Evolutionary conservation across 495 filamentous ascomycete species (phyloP).

Genomic region (Peziza echinospora): DNA sequence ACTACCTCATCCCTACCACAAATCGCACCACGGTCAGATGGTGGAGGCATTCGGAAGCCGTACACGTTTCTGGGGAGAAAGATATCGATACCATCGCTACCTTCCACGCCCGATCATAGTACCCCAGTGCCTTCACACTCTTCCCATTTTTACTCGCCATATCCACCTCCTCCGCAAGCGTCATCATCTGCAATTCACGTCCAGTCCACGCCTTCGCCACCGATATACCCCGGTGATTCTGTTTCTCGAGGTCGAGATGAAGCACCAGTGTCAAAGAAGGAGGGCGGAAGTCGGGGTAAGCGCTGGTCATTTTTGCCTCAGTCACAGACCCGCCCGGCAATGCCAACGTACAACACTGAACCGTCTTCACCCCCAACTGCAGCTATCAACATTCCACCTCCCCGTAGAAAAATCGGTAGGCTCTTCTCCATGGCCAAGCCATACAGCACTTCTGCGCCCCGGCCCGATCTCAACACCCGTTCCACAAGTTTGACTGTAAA

Average conservation of each 20-base stretch:
- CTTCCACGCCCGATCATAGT: too few relatives aligned
- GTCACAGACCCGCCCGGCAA: too few relatives aligned
- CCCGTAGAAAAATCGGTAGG: neutral
- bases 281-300: neutral
- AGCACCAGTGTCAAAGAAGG: neutral
- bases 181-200: neutral
- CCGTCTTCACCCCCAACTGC: too few relatives aligned
- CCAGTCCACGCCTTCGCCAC: neutral
- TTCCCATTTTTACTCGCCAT: neutral
- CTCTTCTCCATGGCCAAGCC: neutral
- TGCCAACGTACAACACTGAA: too few relatives aligned
- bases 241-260: too few relatives aligned
- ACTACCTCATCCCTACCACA: neutral
- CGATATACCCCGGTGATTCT: neutral
- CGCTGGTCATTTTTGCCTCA: neutral
- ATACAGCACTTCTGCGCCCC: too few relatives aligned
- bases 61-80: neutral
- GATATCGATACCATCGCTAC: neutral
- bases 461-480: too few relatives aligned
- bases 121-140: too few relatives aligned
- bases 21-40: neutral
- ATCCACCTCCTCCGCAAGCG: neutral
- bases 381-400: too few relatives aligned
- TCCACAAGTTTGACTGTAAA: too few relatives aligned
- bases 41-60: neutral